phyloP scores from a whole-genome alignment of 192 early-diverging fungal species.

The Coemansia sp. region DNA sequence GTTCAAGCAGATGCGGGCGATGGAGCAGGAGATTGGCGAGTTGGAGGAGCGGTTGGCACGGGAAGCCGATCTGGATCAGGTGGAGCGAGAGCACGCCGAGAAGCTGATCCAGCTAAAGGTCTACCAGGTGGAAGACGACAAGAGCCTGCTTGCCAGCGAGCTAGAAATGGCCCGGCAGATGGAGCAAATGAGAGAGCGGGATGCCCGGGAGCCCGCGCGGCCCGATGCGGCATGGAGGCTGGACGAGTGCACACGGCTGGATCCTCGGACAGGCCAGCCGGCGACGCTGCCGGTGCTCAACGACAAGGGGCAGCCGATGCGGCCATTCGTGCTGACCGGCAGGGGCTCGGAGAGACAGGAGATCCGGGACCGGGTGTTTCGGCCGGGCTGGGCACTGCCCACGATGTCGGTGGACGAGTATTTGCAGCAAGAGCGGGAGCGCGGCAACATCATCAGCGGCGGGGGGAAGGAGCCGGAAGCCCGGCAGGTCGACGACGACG shows the following conservation, averaged over 20 bases:
- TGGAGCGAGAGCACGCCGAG: slow-evolving; percentile 70
- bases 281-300: slow-evolving; percentile 19
- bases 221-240: slow-evolving; percentile 32
- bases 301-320: slow-evolving; percentile 56
- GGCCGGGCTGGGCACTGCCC: slow-evolving; percentile 81
- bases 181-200: slow-evolving; percentile 52
- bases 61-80: slow-evolving; percentile 67
- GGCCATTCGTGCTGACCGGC: slow-evolving; percentile 87
- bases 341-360: slow-evolving; percentile 56
- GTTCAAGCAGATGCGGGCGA: slow-evolving; percentile 58
- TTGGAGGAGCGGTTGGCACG: slow-evolving; percentile 66
- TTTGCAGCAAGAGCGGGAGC: slow-evolving; percentile 75
- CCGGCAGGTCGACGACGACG: slow-evolving; percentile 72
- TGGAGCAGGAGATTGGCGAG: slow-evolving; percentile 75
- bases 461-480: slow-evolving; percentile 76
- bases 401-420: slow-evolving; percentile 98
- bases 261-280: slow-evolving; percentile 17
- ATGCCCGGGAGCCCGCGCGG: background rate
- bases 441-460: slow-evolving; percentile 85
- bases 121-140: slow-evolving; percentile 67
- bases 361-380: slow-evolving; percentile 78
- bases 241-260: slow-evolving; percentile 49
- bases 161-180: slow-evolving; percentile 73
- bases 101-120: slow-evolving; percentile 72
- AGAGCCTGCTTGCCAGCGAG: slow-evolving; percentile 74